Evolutionary conservation across 345 rosid genomes (phyloP).

Genomic region (Brassica juncea): DNA sequence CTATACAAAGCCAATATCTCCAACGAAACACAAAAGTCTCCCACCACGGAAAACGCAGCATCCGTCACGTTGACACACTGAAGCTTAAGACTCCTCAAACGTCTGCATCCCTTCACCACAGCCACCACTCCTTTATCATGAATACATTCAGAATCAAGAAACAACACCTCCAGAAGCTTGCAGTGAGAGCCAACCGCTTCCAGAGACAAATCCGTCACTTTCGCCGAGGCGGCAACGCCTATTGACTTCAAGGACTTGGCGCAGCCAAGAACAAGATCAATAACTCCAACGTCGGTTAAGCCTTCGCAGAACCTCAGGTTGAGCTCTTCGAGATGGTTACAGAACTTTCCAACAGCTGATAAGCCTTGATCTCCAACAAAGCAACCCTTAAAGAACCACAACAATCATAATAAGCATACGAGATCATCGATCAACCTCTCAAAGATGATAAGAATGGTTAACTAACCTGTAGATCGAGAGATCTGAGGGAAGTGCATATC

Average conservation of each 20-base stretch:
- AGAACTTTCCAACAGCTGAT: slow-evolving; percentile 66
- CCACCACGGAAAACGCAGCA: slow-evolving; percentile 67
- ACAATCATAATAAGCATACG: slow-evolving; percentile 17
- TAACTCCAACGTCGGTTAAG: slow-evolving; percentile 73
- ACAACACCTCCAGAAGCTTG: slow-evolving; percentile 61
- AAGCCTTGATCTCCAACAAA: slow-evolving; percentile 85
- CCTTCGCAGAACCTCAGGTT: slow-evolving; percentile 92
- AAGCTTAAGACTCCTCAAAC: slow-evolving; percentile 69
- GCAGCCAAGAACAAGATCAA: slow-evolving; percentile 59
- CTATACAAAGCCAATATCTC: slow-evolving; percentile 76
- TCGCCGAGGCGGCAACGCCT: slow-evolving; percentile 84
- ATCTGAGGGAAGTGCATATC: slow-evolving; percentile 59
- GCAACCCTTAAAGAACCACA: slow-evolving; percentile 63
- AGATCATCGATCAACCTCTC: no score
- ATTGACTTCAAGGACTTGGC: slow-evolving; percentile 73
- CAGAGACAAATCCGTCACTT: slow-evolving; percentile 67
- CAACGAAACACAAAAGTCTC: slow-evolving; percentile 57
- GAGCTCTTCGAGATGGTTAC: slow-evolving; percentile 71
- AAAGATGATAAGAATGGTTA: no score
- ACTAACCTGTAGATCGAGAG: slow-evolving; percentile 83
- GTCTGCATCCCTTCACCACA: slow-evolving; percentile 73
- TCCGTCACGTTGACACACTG: slow-evolving; percentile 78
- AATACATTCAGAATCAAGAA: slow-evolving; percentile 79
- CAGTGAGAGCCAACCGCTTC: slow-evolving; percentile 77
- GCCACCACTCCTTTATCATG: slow-evolving; percentile 69